These are phyloP conservation scores for Diospyros lotus DNA, from an alignment of 148 eudicot species.

Conservation along the genomic window DNA sequence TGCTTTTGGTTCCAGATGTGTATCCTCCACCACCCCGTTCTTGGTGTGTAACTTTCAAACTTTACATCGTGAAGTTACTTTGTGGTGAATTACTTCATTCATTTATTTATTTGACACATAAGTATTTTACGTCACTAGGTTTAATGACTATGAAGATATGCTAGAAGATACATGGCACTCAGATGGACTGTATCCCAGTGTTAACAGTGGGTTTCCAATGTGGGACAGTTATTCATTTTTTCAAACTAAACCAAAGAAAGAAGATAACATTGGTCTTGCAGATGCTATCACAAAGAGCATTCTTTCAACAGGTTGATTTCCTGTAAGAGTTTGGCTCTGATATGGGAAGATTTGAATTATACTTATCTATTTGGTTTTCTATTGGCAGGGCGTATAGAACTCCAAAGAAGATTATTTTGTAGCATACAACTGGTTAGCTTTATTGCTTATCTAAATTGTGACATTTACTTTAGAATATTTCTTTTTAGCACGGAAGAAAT, in stretches of 20 bases:
- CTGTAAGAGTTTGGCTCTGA: slow-evolving; percentile 3
- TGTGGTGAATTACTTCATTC: slow-evolving; percentile 9
- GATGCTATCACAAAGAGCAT: slow-evolving; percentile 97
- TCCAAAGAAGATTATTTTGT: slow-evolving; percentile 87
- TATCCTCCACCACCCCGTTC: slow-evolving; percentile 96
- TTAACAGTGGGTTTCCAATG: slow-evolving; percentile 57
- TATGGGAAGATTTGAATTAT: slow-evolving; percentile 5
- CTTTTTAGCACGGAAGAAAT: slow-evolving; percentile 13
- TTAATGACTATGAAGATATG: slow-evolving; percentile 88
- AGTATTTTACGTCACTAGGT: slow-evolving; percentile 47
- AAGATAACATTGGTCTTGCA: slow-evolving; percentile 89
- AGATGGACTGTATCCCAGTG: slow-evolving; percentile 59
- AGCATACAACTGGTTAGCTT: slow-evolving; percentile 94
- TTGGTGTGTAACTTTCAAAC: slow-evolving; percentile 47
- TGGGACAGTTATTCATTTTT: slow-evolving; percentile 82
- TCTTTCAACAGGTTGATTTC: slow-evolving; percentile 62
- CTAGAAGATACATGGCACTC: slow-evolving; percentile 80
- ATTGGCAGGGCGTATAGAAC: slow-evolving; percentile 83
- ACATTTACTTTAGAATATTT: background rate
- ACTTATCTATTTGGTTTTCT: slow-evolving; percentile 8
- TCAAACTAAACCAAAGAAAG: slow-evolving; percentile 59
- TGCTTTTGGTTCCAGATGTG: slow-evolving; percentile 91
- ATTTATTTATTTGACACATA: background rate
- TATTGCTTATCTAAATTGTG: background rate
- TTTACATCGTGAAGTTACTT: background rate